Evolutionary conservation across 2,329 filamentous ascomycete genomes (phyloP).

Genomic region (Fusarium setosum): DNA sequence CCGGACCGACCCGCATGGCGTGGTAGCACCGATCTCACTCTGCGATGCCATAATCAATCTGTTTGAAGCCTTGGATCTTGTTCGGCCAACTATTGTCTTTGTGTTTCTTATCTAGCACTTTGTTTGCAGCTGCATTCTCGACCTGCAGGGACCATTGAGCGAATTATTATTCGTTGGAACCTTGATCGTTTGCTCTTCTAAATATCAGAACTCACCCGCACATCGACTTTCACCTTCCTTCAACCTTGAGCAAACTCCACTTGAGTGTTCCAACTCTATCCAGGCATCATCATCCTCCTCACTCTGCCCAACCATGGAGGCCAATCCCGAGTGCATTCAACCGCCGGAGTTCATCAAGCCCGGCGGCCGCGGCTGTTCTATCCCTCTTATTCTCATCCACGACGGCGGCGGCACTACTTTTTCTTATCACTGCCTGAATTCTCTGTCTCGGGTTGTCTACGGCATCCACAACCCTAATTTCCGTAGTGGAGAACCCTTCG

Average conservation of each 20-base stretch:
- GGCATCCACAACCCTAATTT: conserved; percentile 68
- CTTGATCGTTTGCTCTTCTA: conserved; percentile 6
- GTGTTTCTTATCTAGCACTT: not conserved
- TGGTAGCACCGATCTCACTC: not conserved
- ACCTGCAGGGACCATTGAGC: conserved; percentile 14
- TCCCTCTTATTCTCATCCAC: conserved; percentile 68
- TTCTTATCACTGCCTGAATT: conserved; percentile 65
- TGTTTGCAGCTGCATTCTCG: not conserved
- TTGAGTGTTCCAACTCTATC: not conserved
- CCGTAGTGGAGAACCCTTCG: conserved; percentile 57
- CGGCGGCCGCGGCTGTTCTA: conserved; percentile 32
- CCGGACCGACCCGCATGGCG: conserved; percentile 2
- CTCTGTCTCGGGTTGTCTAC: conserved; percentile 61
- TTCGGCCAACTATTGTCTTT: not conserved
- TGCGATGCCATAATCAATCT: not conserved
- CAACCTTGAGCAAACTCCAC: too few relatives aligned
- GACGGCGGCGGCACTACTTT: conserved; percentile 72
- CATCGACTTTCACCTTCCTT: not conserved
- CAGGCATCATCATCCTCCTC: not conserved
- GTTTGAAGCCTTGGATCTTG: not conserved
- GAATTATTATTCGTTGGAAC: conserved; percentile 27
- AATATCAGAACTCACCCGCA: not conserved
- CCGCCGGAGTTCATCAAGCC: conserved; percentile 46
- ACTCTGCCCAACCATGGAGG: conserved; percentile 30
- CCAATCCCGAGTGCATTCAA: conserved; percentile 50